These are phyloP conservation scores for Cryphonectria parasitica DNA, from an alignment of 2,329 filamentous ascomycete species.

Conservation along the genomic window DNA sequence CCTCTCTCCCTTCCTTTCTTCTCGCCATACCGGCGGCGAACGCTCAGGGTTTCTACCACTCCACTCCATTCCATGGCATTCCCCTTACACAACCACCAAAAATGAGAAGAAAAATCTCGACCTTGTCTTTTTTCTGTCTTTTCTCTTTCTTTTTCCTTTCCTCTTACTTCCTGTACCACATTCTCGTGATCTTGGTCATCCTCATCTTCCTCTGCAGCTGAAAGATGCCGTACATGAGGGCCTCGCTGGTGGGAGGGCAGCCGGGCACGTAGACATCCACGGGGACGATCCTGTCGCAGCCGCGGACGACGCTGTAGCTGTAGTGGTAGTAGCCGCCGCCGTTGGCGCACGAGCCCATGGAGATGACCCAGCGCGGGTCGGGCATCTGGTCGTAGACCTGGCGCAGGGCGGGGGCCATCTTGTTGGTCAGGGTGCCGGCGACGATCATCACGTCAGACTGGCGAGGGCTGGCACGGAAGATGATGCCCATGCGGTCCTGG, in stretches of 20 bases:
- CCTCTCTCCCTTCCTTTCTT: neutral
- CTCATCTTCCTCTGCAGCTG: constrained; percentile 73
- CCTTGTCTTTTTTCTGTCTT: too few species aligned
- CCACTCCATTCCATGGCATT: neutral
- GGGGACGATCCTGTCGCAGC: constrained; percentile 67
- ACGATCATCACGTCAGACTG: constrained; percentile 92
- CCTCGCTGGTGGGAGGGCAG: constrained; percentile 56
- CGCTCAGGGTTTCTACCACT: neutral
- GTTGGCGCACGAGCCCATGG: constrained; percentile 73
- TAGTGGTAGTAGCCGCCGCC: constrained; percentile 77
- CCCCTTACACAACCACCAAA: neutral
- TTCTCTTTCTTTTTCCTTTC: neutral
- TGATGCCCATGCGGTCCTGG: constrained; percentile 85
- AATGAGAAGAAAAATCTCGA: too few species aligned
- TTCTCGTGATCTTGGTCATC: constrained; percentile 48
- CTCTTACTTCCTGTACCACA: constrained; percentile 55
- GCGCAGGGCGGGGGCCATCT: constrained; percentile 89
- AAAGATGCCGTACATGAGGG: constrained; percentile 61
- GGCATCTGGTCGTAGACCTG: constrained; percentile 97
- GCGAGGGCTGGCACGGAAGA: constrained; percentile 68
- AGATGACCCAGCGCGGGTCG: constrained; percentile 80
- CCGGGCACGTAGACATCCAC: constrained; percentile 72
- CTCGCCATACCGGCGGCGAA: neutral
- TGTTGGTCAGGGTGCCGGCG: constrained; percentile 90
- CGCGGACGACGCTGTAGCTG: constrained; percentile 68